Base-by-base conservation (phyloP, 169 alveolate genomes). In the Cystoisospora suis region DNA sequence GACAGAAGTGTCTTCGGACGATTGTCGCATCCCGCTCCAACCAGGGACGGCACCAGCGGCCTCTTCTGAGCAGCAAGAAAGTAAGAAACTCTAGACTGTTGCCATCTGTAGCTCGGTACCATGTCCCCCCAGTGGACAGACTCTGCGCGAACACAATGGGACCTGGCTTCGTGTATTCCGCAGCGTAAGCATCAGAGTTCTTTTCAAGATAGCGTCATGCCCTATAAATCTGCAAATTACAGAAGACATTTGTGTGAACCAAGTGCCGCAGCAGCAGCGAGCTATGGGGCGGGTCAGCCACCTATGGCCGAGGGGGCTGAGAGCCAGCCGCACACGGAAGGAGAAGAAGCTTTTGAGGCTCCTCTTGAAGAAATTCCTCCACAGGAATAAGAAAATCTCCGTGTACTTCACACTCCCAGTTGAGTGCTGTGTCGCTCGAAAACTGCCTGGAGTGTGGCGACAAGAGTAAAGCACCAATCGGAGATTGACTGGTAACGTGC, bases 101-200 rank as follows among this genome's bases (percentile, higher is more conserved):
- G n/a, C n/a, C n/a, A n/a, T n/a, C n/a, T n/a, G n/a, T n/a, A n/a
- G n/a, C n/a, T n/a, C n/a, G n/a, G n/a, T n/a, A n/a, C n/a, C n/a
- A n/a, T n/a, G n/a, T n/a, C n/a, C n/a, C n/a, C 49, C 23, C 58
- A 72, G 83, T 72, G 83, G 44, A 45, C 83, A 72, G 56, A 56
- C 83, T 72, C 2, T 72, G 83, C 83, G 83, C 45, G 58, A 36
- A 38, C 83, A 72, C 83, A 9, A 72, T 72, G 83, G 83, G 83
- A 36, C 83, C 83, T 56, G 83, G 58, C 12, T 72, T 38, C 45
- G 36, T 36, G 29, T 72, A 72, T 42, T 72, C 83, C 9, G 38
- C 83, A 17, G 47, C 58, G 83, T 72, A 40, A 72, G 83, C 29
- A 47, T 0, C n/a, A n/a, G n/a, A n/a, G n/a, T n/a, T n/a, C n/a